Conservation (phyloP, 139 green algal genomes). For the Auxenochlorella pyrenoidosa region DNA sequence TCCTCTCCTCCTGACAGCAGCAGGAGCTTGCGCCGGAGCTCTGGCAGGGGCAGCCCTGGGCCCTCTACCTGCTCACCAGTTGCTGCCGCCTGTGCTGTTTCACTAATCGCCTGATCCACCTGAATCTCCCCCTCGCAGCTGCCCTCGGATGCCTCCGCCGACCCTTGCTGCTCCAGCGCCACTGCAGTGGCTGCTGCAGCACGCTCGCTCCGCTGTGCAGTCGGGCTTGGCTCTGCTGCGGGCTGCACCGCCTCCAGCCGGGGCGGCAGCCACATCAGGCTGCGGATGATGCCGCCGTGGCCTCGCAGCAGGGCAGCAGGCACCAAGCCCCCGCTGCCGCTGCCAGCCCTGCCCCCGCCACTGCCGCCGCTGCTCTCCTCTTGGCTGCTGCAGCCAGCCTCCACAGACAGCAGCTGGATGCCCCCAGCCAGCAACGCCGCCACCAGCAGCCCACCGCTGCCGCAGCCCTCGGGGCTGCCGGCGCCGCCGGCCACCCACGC, state of each 20-base stretch:
- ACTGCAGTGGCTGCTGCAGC: no score
- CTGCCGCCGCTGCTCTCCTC: not conserved
- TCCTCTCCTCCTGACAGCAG: conserved; percentile 38
- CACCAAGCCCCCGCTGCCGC: not conserved
- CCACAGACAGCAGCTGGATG: not conserved
- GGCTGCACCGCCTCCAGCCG: not conserved
- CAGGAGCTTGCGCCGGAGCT: not conserved
- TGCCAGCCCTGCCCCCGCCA: not conserved
- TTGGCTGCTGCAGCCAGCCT: not conserved
- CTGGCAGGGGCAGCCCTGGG: not conserved
- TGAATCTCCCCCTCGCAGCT: not conserved
- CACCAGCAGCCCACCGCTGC: conserved; percentile 20
- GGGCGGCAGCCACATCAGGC: conserved; percentile 2
- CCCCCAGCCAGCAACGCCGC: conserved; percentile 8
- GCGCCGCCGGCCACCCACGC: not conserved
- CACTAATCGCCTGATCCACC: not conserved
- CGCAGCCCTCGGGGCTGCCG: not conserved
- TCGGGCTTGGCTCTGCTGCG: not conserved
- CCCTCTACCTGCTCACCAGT: not conserved
- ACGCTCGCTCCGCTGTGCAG: not conserved
- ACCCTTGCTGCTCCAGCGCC: not conserved
- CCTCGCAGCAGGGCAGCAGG: conserved; percentile 2
- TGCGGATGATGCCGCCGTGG: conserved; percentile 7
- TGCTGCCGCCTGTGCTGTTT: not conserved
- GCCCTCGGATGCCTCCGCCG: not conserved